Evolutionary conservation across 148 eudicot genomes (phyloP), one percentile per base, ranked within the genome.

Genomic region (Cornus florida): DNA sequence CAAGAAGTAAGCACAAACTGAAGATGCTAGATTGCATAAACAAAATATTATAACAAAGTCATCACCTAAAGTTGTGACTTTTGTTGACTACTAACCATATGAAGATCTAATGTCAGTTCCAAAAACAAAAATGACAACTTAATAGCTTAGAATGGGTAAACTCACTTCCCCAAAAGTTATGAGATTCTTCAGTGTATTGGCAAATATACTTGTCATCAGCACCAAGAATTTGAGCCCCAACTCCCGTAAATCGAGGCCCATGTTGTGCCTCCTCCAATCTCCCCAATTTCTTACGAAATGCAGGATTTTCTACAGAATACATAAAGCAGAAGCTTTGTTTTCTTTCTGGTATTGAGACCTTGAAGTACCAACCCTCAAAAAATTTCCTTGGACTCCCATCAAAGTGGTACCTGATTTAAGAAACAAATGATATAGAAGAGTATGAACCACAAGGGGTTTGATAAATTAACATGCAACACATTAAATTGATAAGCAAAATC

Each of bases 281-380:
- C 67, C 81, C 86, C 82, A 95, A 83, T 73, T 84, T 87, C 72
- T 82, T 91, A 59, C 83, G 88, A 28, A 95, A 95, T 71, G 97
- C 88, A 13, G 99, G 99, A 87, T 89, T 95, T 84, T 95, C 97
- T 23, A 92, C 87, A 62, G 99, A 92, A 83, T 95, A 95, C 95
- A 95, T 95, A 82, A 95, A 93, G 83, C 99, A 95, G 82, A 95
- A 95, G 83, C 93, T 95, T 81, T 95, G 99, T 84, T 87, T 95
- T 77, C 84, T 82, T 76, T 92, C 94, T 64, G 97, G 99, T 79
- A 95, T 93, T 60, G 93, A 89, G 20, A 95, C 97, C 87, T 95
- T 95, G 74, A 95, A 95, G 92, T 93, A 95, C 99, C 99, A 95
- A 20, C 99, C 99, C 88, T 95, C 99, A 73, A 95, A 95, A 82